These are phyloP conservation scores for Ogataea methanolica DNA, from an alignment of 805 yeast species.

Conservation along the genomic window DNA sequence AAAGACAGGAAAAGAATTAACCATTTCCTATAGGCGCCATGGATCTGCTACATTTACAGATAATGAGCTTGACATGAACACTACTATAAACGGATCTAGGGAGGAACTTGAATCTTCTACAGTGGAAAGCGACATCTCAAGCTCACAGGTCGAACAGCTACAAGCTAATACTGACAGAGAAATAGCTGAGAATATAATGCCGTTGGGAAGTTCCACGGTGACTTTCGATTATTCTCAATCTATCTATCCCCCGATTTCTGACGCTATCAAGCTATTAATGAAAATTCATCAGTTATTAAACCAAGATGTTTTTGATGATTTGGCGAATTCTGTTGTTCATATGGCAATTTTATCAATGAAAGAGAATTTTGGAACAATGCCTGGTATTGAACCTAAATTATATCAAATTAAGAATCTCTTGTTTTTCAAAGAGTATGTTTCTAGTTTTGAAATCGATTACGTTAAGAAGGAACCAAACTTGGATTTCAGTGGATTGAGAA, in stretches of 20 bases:
- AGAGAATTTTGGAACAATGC: constrained; percentile 42
- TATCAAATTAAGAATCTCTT: constrained; percentile 70
- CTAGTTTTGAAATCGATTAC: constrained; percentile 74
- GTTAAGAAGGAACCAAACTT: constrained; percentile 66
- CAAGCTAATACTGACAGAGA: constrained; percentile 1
- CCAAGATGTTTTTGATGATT: constrained; percentile 76
- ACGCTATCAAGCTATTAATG: constrained; percentile 64
- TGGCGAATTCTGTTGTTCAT: constrained; percentile 84
- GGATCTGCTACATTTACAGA: constrained; percentile 4
- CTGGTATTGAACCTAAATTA: constrained; percentile 58
- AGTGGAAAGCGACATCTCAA: not conserved
- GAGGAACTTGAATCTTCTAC: not conserved
- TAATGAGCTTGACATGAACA: constrained; percentile 3
- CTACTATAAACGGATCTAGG: constrained; percentile 1
- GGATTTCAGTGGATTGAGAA: constrained; percentile 74
- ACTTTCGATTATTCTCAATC: constrained; percentile 7
- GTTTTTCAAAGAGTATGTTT: constrained; percentile 62
- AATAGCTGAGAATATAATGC: constrained; percentile 11
- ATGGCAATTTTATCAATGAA: constrained; percentile 63
- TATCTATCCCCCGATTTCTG: constrained; percentile 64
- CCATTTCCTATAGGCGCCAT: constrained; percentile 42
- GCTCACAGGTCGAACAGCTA: not conserved
- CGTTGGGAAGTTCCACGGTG: constrained; percentile 6
- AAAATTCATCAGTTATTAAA: constrained; percentile 77
- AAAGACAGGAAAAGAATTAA: constrained; percentile 66